Evolutionary conservation across 2,329 filamentous ascomycete genomes (phyloP).

Genomic region (Parasarocladium wereldwijsianum): DNA sequence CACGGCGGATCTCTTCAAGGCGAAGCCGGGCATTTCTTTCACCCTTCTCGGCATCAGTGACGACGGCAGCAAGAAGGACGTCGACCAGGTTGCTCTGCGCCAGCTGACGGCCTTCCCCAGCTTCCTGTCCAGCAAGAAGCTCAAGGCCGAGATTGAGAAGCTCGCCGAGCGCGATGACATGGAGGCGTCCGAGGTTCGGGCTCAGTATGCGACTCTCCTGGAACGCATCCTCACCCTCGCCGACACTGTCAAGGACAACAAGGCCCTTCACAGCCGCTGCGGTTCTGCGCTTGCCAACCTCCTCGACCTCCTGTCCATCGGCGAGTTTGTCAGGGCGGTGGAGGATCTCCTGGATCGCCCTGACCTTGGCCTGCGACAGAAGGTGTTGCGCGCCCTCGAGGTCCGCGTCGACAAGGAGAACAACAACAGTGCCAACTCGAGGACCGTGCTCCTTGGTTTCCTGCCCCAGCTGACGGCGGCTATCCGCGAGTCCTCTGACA

Average conservation of each 20-base stretch:
- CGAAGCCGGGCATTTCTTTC: conserved; percentile 60
- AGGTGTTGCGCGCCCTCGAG: conserved; percentile 69
- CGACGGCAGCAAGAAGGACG: conserved; percentile 27
- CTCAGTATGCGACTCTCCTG: conserved; percentile 53
- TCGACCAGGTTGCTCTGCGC: conserved; percentile 34
- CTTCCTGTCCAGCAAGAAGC: conserved; percentile 41
- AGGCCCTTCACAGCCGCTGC: conserved; percentile 40
- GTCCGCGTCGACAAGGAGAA: conserved; percentile 61
- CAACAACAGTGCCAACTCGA: conserved; percentile 52
- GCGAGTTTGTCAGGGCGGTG: conserved; percentile 79
- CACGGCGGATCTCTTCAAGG: conserved; percentile 57
- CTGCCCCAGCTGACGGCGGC: conserved; percentile 64
- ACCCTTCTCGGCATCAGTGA: conserved; percentile 49
- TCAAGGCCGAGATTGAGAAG: conserved; percentile 39
- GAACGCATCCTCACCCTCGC: conserved; percentile 52
- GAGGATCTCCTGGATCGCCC: conserved; percentile 66
- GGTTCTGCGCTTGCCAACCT: conserved; percentile 63
- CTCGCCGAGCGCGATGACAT: conserved; percentile 49
- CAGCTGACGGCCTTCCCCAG: conserved; percentile 42
- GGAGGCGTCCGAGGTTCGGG: conserved; percentile 49
- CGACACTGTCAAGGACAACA: conserved; percentile 44
- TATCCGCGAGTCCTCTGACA: conserved; percentile 56
- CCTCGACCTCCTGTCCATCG: conserved; percentile 72
- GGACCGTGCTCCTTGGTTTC: conserved; percentile 61
- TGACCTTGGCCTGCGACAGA: conserved; percentile 61